Base-by-base conservation (phyloP, 441 rosid species). In the Metrosideros polymorpha region DNA sequence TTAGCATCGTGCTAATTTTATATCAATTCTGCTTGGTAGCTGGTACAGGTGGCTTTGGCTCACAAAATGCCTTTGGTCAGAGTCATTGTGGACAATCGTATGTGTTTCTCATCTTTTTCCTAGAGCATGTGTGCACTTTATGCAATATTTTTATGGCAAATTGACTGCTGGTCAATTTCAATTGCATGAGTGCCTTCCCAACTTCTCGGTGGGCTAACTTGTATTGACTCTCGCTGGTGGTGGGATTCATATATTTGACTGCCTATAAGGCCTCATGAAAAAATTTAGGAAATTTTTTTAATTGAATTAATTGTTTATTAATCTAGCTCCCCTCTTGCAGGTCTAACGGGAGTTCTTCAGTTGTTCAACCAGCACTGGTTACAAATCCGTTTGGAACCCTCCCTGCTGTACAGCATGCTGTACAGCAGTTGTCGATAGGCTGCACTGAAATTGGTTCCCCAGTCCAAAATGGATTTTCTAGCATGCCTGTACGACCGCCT, bases 381-480 rank as follows among this genome's bases (percentile, higher is more conserved):
- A 88, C 95, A 82, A 97, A 94, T 92, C 98, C 99, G 22, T 98
- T 92, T 91, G 99, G 99, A 85, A 94, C 93, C 1, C 96, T 96
- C 61, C 99, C 99, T 83, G 96, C 94, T 86, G 90, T 93, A 94
- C 99, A 98, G 87, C 98, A 94, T 83, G 96, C 94, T 86, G 90
- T 93, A 94, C 99, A 98, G 87, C 98, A 94, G 86, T 90, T 98
- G 85, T 94, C 99, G 83, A 90, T 98, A 86, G 94, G 93, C 84
- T 94, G 93, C 89, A 92, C 93, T 86, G 99, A 96, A 90, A 91
- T 92, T 82, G 92, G 94, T 82, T 91, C 98, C 85, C 92, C 97
- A 24, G 91, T 96, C 85, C 98, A 96, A 90, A 96, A 94, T 91
- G 99, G 99, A 88, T 95, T 96, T 90, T 94, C 99, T 50, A 94